phyloP scores from a whole-genome alignment of 768 basidiomycete genomes.

The Mycena vulgaris region DNA sequence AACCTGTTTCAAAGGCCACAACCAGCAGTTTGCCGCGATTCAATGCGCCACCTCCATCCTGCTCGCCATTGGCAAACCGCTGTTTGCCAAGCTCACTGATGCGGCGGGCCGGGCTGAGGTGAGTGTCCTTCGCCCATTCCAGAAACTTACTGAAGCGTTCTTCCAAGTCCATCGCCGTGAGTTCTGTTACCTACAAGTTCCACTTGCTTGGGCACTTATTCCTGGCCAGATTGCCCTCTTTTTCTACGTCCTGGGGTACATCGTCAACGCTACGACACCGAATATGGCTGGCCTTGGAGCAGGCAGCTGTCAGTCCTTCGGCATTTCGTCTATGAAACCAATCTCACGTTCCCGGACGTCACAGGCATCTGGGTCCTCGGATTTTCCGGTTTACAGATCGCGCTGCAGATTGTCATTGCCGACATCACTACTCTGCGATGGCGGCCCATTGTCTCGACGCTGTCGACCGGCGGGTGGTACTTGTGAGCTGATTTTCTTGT shows the following conservation, averaged over 20 bases:
- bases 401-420: slow-evolving; percentile 62
- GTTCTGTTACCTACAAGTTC: not conserved
- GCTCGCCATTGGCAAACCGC: slow-evolving; percentile 38
- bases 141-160: not conserved
- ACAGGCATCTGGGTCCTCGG: slow-evolving; percentile 42
- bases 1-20: slow-evolving; percentile 19
- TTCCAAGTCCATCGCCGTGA: slow-evolving; percentile 35
- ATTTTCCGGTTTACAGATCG: slow-evolving; percentile 59
- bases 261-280: slow-evolving; percentile 35
- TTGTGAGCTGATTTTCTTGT: slow-evolving; percentile 44
- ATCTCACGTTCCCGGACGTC: not conserved
- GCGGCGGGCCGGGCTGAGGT: slow-evolving; percentile 37
- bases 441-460: slow-evolving; percentile 56
- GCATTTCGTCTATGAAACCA: not conserved
- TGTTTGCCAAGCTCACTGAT: slow-evolving; percentile 39
- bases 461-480: slow-evolving; percentile 40
- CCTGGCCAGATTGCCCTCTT: slow-evolving; percentile 30
- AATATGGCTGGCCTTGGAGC: slow-evolving; percentile 43
- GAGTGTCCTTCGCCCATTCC: not conserved
- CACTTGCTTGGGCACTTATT: not conserved
- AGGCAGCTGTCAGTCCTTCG: slow-evolving; percentile 45
- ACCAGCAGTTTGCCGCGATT: slow-evolving; percentile 39
- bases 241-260: slow-evolving; percentile 38
- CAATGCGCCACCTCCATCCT: slow-evolving; percentile 39
- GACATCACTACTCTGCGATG: slow-evolving; percentile 57